phyloP scores from a whole-genome alignment of 2,329 filamentous ascomycete species.

The Rhynchosporium secalis region DNA sequence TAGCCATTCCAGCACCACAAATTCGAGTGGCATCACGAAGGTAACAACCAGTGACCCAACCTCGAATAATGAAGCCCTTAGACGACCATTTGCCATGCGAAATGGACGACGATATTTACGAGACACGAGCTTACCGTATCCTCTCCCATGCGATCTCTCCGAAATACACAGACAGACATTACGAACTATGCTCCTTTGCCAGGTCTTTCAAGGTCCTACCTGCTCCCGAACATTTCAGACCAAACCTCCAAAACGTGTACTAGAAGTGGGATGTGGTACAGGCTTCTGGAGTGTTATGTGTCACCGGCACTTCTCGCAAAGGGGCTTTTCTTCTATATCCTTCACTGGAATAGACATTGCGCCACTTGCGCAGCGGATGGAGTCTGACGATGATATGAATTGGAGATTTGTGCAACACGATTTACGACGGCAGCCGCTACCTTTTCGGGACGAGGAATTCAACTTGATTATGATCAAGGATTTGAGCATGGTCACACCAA shows the following conservation, averaged over 20 bases:
- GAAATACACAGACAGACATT: constrained; percentile 88
- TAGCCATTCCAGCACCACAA: constrained; percentile 37
- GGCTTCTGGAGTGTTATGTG: constrained; percentile 90
- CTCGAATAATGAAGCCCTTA: constrained; percentile 26
- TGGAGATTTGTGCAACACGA: constrained; percentile 92
- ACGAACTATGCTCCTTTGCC: constrained; percentile 76
- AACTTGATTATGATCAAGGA: constrained; percentile 90
- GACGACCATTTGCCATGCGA: constrained; percentile 64
- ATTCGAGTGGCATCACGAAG: constrained; percentile 36
- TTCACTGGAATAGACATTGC: constrained; percentile 85
- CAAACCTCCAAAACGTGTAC: constrained; percentile 71
- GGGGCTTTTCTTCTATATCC: constrained; percentile 67
- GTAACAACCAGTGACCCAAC: constrained; percentile 34
- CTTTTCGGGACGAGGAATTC: constrained; percentile 77
- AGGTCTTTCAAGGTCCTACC: constrained; percentile 77
- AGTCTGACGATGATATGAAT: constrained; percentile 69
- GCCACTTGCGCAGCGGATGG: constrained; percentile 64
- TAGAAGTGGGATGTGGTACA: constrained; percentile 85
- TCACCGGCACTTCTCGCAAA: constrained; percentile 72
- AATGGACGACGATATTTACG: constrained; percentile 83
- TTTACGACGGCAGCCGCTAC: constrained; percentile 71
- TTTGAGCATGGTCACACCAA: constrained; percentile 65
- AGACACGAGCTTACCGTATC: constrained; percentile 71
- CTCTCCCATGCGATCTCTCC: constrained; percentile 82
- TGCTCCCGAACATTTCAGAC: constrained; percentile 68